Conservation (phyloP, 2,329 filamentous ascomycete genomes). For the Aspergillus ustus region DNA sequence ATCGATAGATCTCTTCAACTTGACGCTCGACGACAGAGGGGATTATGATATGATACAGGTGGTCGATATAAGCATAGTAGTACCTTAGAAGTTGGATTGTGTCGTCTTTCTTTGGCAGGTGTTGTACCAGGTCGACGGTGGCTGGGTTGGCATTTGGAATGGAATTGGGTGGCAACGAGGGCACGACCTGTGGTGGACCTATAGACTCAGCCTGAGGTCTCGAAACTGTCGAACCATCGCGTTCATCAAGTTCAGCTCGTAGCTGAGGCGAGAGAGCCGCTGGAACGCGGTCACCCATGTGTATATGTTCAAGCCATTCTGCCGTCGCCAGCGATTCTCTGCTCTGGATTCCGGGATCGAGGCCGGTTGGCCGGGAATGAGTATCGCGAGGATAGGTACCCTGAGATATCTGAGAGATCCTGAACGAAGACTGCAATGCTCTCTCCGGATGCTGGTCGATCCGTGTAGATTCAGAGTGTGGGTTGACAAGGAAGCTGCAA, state of each 20-base stretch:
- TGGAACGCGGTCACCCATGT: conserved; percentile 35
- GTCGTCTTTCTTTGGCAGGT: conserved; percentile 36
- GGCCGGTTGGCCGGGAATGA: neutral
- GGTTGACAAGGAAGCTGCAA: conserved; percentile 24
- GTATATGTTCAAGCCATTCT: conserved; percentile 35
- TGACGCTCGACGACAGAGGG: conserved; percentile 28
- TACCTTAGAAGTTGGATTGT: conserved; percentile 36
- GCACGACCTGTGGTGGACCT: neutral
- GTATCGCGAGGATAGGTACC: neutral
- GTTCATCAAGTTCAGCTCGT: conserved; percentile 21
- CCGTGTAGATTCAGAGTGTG: neutral
- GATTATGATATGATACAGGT: conserved; percentile 43
- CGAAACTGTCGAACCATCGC: neutral
- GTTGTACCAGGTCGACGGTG: conserved; percentile 25
- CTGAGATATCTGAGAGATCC: neutral
- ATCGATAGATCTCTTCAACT: conserved; percentile 37
- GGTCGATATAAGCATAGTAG: conserved; percentile 40
- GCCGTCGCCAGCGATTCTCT: conserved; percentile 32
- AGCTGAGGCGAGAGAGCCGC: conserved; percentile 26
- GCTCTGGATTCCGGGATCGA: neutral
- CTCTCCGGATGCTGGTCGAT: neutral
- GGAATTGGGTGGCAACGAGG: conserved; percentile 1
- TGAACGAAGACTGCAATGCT: neutral
- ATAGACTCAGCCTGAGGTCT: neutral
- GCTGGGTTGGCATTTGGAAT: conserved; percentile 27